phyloP scores from a whole-genome alignment of 2,329 filamentous ascomycete genomes.

The Stagonosporopsis rhizophila region DNA sequence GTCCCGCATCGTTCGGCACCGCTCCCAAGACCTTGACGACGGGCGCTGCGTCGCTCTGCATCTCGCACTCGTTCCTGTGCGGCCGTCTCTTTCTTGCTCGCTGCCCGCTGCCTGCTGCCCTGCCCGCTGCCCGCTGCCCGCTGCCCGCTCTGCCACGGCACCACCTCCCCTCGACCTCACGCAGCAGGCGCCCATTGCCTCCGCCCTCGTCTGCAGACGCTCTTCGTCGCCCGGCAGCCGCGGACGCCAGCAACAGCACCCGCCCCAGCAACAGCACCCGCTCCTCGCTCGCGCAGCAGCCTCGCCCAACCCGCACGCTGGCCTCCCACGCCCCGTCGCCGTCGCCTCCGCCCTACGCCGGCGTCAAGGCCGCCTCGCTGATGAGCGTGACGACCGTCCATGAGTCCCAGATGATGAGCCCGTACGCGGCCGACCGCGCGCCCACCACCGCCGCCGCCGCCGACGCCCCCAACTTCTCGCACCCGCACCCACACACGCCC shows the following conservation, averaged over 20 bases:
- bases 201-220: neutral
- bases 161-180: neutral
- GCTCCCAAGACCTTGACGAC: constrained; percentile 13
- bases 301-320: constrained; percentile 28
- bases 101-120: neutral
- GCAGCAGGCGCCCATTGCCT: neutral
- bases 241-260: neutral
- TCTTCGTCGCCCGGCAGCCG: neutral
- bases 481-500: constrained; percentile 42
- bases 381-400: constrained; percentile 42
- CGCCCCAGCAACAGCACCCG: constrained; percentile 18
- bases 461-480: constrained; percentile 20
- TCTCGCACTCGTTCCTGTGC: neutral
- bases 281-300: constrained; percentile 21
- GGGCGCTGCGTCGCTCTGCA: constrained; percentile 5
- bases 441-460: constrained; percentile 31
- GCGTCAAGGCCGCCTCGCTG: constrained; percentile 38
- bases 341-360: constrained; percentile 36
- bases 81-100: constrained; percentile 7
- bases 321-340: constrained; percentile 37
- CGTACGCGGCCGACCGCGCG: constrained; percentile 53
- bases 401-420: constrained; percentile 57
- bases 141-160: neutral
- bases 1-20: constrained; percentile 9
- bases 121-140: neutral